These are phyloP conservation scores for Phaeoacremonium minimum DNA, from an alignment of 2,329 filamentous ascomycete species.

Conservation along the genomic window DNA sequence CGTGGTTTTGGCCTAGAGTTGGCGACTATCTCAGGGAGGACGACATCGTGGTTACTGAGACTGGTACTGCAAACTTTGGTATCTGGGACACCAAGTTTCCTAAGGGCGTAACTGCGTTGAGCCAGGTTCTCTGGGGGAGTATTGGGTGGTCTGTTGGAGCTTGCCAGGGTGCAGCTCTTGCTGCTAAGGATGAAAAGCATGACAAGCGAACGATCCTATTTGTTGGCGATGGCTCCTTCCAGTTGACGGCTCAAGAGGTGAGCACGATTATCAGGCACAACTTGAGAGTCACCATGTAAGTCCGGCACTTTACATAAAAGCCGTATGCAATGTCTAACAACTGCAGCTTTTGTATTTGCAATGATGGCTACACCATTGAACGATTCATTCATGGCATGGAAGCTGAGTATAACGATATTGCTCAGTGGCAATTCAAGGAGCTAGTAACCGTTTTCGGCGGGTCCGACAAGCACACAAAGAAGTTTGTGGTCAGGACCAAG, in stretches of 20 bases:
- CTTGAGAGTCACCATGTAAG: conserved; percentile 72
- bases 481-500: conserved; percentile 65
- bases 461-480: conserved; percentile 48
- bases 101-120: conserved; percentile 70
- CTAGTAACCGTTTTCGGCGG: conserved; percentile 67
- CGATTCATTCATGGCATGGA: conserved; percentile 83
- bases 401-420: conserved; percentile 76
- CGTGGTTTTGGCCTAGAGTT: conserved; percentile 73
- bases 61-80: conserved; percentile 83
- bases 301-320: too few species aligned
- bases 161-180: conserved; percentile 65
- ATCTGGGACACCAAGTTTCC: conserved; percentile 85
- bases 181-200: conserved; percentile 58
- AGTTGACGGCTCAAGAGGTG: conserved; percentile 79
- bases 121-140: conserved; percentile 71
- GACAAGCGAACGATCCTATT: conserved; percentile 72
- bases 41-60: conserved; percentile 82
- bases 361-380: conserved; percentile 87
- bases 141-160: conserved; percentile 59
- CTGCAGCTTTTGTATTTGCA: conserved; percentile 76
- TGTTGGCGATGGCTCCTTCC: conserved; percentile 84
- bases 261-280: conserved; percentile 76
- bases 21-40: conserved; percentile 66
- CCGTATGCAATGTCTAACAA: too few species aligned
- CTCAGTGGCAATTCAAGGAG: conserved; percentile 68